Conservation (phyloP, 352 stramenopile species). For the Phytophthora quininea region DNA sequence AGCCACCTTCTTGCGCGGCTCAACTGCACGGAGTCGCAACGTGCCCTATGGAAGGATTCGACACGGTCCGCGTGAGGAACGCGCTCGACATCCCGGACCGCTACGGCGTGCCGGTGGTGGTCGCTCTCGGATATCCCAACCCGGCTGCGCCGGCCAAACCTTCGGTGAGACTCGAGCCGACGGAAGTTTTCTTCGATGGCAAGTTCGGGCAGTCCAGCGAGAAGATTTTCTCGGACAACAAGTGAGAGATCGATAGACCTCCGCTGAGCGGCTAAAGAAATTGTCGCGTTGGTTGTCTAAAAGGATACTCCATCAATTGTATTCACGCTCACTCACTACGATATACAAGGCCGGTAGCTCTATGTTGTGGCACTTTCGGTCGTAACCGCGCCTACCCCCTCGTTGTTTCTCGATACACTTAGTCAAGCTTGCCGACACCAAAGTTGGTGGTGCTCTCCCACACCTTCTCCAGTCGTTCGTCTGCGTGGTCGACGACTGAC, state of each 20-base stretch:
- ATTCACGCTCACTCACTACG: slow-evolving; percentile 11
- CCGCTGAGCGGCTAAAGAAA: too few relatives aligned
- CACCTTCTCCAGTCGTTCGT: slow-evolving; percentile 17
- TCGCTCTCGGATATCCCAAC: slow-evolving; percentile 70
- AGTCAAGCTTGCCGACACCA: slow-evolving; percentile 31
- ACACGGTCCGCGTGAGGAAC: slow-evolving; percentile 64
- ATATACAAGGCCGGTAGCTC: slow-evolving; percentile 11
- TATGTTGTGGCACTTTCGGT: slow-evolving; percentile 5
- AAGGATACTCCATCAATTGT: slow-evolving; percentile 8
- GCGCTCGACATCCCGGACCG: slow-evolving; percentile 80
- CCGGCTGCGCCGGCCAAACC: slow-evolving; percentile 22
- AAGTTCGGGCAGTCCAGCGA: slow-evolving; percentile 79
- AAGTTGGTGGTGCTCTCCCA: slow-evolving; percentile 23
- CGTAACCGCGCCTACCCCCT: neutral
- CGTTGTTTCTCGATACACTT: slow-evolving; percentile 8
- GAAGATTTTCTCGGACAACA: slow-evolving; percentile 54
- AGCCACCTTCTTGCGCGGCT: slow-evolving; percentile 68
- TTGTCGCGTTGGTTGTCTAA: too few relatives aligned
- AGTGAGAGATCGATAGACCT: too few relatives aligned
- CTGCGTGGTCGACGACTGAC: neutral
- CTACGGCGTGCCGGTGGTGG: slow-evolving; percentile 76
- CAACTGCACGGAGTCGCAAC: slow-evolving; percentile 72
- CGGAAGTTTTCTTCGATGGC: slow-evolving; percentile 85
- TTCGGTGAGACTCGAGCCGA: slow-evolving; percentile 58
- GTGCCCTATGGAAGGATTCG: slow-evolving; percentile 84